These are phyloP conservation scores for Pleoardoris graminearum DNA, from an alignment of 2,329 filamentous ascomycete genomes.

Conservation along the genomic window DNA sequence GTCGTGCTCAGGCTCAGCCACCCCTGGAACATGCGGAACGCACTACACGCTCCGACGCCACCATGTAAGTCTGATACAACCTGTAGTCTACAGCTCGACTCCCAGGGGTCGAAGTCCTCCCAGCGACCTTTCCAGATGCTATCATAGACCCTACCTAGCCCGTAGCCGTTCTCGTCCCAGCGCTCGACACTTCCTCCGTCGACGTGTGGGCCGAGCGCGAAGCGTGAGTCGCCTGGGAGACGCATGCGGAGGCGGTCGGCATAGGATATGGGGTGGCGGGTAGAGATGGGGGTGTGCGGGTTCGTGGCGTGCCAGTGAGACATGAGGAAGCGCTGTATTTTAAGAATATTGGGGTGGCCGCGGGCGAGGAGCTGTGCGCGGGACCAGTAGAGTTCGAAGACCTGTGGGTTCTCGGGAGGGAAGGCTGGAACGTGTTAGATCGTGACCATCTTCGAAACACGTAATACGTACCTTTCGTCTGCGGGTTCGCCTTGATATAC, in stretches of 20 bases:
- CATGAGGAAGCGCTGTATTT: slow-evolving; percentile 53
- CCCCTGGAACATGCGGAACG: slow-evolving; percentile 88
- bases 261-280: slow-evolving; percentile 53
- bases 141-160: slow-evolving; percentile 68
- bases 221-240: slow-evolving; percentile 57
- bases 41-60: slow-evolving; percentile 78
- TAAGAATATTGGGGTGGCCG: slow-evolving; percentile 52
- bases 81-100: slow-evolving; percentile 68
- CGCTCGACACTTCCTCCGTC: slow-evolving; percentile 57
- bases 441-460: background rate
- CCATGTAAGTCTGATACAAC: slow-evolving; percentile 77
- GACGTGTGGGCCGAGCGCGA: slow-evolving; percentile 61
- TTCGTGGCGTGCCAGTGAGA: slow-evolving; percentile 54
- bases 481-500: slow-evolving; percentile 53
- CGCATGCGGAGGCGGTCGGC: slow-evolving; percentile 57
- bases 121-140: slow-evolving; percentile 73
- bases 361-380: slow-evolving; percentile 53
- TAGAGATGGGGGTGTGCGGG: slow-evolving; percentile 48
- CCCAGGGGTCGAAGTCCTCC: slow-evolving; percentile 83
- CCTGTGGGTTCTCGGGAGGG: slow-evolving; percentile 53
- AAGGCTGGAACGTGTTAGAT: slow-evolving; percentile 44
- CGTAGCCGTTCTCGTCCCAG: slow-evolving; percentile 65
- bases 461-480: slow-evolving; percentile 41
- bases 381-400: slow-evolving; percentile 57
- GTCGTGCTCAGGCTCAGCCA: slow-evolving; percentile 82